Percentiles rank a stretch among this genome's conserved stretches.
These are phyloP conservation scores for Stygiomarasmius scandens DNA, from an alignment of 1,284 basidiomycete species.

Conservation along the genomic window DNA sequence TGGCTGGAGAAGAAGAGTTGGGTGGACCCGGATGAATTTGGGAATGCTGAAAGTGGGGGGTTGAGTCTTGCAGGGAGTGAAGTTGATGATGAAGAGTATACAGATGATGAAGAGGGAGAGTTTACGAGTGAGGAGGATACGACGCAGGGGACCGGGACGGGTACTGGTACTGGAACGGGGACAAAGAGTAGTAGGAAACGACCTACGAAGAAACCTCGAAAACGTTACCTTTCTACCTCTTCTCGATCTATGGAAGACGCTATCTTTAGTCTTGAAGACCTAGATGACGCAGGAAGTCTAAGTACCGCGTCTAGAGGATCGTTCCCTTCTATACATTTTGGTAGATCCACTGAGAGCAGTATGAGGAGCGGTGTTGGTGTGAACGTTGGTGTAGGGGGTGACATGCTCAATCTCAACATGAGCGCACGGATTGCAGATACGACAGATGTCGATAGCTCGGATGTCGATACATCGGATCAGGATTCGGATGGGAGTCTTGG, in stretches of 20 bases:
- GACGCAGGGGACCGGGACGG: conserved; percentile 41
- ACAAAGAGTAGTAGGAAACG: neutral
- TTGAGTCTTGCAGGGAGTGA: conserved; percentile 19
- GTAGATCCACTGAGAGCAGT: conserved; percentile 42
- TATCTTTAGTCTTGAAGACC: conserved; percentile 44
- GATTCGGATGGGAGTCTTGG: neutral
- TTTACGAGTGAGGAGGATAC: conserved; percentile 40
- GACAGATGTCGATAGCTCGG: conserved; percentile 21
- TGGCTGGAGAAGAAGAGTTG: conserved; percentile 65
- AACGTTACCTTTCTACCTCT: neutral
- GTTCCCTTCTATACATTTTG: conserved; percentile 83
- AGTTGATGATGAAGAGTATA: conserved; percentile 19
- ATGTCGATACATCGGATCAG: neutral
- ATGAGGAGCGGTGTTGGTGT: conserved; percentile 34
- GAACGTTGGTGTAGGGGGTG: conserved; percentile 36
- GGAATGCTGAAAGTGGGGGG: too few relatives aligned
- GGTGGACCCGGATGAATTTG: neutral
- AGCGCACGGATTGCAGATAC: too few relatives aligned
- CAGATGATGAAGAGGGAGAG: too few relatives aligned
- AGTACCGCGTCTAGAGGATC: conserved; percentile 57
- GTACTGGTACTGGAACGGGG: neutral
- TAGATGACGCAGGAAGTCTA: conserved; percentile 56
- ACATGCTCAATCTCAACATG: conserved; percentile 44
- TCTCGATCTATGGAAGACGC: conserved; percentile 43
- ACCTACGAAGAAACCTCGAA: too few relatives aligned